Conservation (phyloP, 2,329 filamentous ascomycete species). For the Fusarium sp. region DNA sequence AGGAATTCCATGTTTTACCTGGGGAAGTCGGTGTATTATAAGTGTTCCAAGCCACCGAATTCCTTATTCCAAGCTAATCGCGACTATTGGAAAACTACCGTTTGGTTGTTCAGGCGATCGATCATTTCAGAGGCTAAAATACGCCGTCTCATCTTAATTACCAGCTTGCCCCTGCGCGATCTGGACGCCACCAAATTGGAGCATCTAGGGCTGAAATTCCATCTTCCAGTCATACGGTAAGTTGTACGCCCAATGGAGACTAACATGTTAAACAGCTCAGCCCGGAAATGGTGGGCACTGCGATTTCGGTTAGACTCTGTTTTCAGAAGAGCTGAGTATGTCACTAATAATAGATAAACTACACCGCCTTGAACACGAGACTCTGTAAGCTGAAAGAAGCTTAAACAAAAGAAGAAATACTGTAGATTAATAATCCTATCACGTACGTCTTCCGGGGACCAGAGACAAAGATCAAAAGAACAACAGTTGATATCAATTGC, state of each 20-base stretch:
- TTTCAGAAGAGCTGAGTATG: background rate
- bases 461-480: background rate
- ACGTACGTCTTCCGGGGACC: too few relatives aligned
- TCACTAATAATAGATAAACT: background rate
- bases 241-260: background rate
- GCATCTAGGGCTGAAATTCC: background rate
- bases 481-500: background rate
- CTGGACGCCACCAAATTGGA: background rate
- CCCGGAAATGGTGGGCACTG: background rate
- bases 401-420: too few relatives aligned
- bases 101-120: background rate
- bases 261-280: background rate
- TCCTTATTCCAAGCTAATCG: background rate
- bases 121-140: background rate
- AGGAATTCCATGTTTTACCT: background rate
- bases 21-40: background rate
- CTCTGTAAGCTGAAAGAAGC: too few relatives aligned
- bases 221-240: background rate
- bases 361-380: too few relatives aligned
- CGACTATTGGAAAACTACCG: background rate
- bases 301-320: background rate
- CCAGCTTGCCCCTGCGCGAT: background rate
- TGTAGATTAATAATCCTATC: too few relatives aligned
- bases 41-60: background rate
- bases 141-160: background rate